Base-by-base conservation (phyloP, 768 basidiomycete genomes). In the Leccinum disarticulatum region DNA sequence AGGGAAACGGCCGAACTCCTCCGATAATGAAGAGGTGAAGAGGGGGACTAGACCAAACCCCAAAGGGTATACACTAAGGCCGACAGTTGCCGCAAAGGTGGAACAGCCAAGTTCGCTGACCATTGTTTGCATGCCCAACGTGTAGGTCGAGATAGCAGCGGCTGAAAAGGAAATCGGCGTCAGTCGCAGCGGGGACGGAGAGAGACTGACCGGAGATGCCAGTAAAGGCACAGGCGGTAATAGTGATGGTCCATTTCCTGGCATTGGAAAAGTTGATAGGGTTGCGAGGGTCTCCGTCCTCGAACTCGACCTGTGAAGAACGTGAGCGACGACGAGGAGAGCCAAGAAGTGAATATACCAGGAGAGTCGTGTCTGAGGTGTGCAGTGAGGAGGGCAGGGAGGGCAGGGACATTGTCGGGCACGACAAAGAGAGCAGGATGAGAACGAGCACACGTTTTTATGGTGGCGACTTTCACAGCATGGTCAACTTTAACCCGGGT, bases 1-100 rank as follows among this genome's bases (percentile, higher is more conserved):
- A 1, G 82, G 85, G 53, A 81, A 81, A 46, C 88, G 73, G 13
- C 88, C 88, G 58, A 88, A 84, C 66, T 90, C 88, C 66, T 90
- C 88, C 66, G 87, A 88, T 62, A 89, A 81, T 0, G 87, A 81
- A 17, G 88, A 85, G 0, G 87, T 82, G 17, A 90, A 72, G 4
- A 90, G 82, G 0, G 88, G 87, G 15, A 85, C 73, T 22, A 88
- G 38, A 15, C 78, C 85, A 61, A 89, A 89, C 2, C 86, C 87
- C 7, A 90, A 67, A 0, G 82, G 74, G 69, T 79, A 90, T 30
- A 84, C 73, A 57, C 79, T 77, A 27, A 84, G 69, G 36, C 82
- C 83, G 33, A 83, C 68, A 1, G 79, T 80, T 1, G 81, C 81
- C 54, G 78, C 73, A 31, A 82, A 77, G 8, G 68, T 57, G 9